A percentile compares a stretch with the other conserved stretches of the same genome.
Conservation (phyloP, 768 basidiomycete genomes). For the Multifurca ochricompacta region DNA sequence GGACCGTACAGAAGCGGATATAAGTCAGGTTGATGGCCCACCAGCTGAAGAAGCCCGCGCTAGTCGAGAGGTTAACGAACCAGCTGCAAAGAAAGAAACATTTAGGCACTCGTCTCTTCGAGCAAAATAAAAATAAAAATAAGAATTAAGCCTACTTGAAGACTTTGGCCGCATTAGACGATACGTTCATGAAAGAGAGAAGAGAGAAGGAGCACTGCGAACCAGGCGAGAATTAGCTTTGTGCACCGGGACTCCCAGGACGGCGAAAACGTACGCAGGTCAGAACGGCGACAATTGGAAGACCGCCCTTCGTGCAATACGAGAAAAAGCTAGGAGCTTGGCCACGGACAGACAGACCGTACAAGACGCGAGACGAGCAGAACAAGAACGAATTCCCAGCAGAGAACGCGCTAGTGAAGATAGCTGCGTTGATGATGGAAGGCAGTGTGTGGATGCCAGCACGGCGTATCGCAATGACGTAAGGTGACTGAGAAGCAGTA, state of each 20-base stretch:
- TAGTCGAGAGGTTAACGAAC: constrained; percentile 62
- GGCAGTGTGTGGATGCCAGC: constrained; percentile 64
- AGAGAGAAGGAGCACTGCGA: constrained; percentile 34
- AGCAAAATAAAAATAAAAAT: neutral
- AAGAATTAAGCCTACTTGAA: constrained; percentile 39
- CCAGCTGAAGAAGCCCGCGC: constrained; percentile 66
- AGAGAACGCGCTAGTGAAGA: constrained; percentile 68
- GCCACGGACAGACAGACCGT: constrained; percentile 32
- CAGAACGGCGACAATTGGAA: constrained; percentile 38
- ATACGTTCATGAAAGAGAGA: constrained; percentile 60
- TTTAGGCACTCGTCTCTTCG: neutral
- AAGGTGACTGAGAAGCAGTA: constrained; percentile 74
- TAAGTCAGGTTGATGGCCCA: constrained; percentile 63
- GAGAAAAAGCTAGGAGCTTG: constrained; percentile 38
- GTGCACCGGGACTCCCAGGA: neutral
- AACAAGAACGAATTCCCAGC: constrained; percentile 63
- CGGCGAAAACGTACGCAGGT: constrained; percentile 23
- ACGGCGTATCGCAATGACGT: constrained; percentile 71
- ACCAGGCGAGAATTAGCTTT: constrained; percentile 6
- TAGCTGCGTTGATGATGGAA: constrained; percentile 62
- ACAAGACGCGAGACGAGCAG: constrained; percentile 37
- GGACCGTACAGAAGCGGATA: constrained; percentile 60
- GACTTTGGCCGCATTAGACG: constrained; percentile 45
- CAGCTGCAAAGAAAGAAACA: constrained; percentile 34
- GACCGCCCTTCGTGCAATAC: constrained; percentile 40